Evolutionary conservation across 2,329 filamentous ascomycete genomes (phyloP), one percentile per base, ranked within the genome.

Genomic region (Exophiala lecanii-corni): DNA sequence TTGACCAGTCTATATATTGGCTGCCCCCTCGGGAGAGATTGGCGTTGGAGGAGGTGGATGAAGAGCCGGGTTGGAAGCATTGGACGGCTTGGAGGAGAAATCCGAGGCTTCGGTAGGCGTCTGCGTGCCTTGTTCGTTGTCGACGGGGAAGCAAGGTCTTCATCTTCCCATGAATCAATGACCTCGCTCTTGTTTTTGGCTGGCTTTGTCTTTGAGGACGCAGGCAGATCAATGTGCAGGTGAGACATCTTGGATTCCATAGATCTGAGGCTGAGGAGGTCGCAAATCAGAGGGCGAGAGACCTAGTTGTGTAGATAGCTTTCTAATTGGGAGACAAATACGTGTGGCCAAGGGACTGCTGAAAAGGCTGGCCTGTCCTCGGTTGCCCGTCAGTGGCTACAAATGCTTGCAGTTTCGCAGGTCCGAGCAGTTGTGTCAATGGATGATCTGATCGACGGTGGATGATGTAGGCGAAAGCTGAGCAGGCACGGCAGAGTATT

Each of bases 31-130:
- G 21, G 79, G 76, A 0, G 79, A 79, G 53, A 78, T 75, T 9
- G 84, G 82, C 1, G 81, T 86, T 0, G 82, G 79, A 2, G 82
- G 82, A 19, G 83, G 83, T 15, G 81, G 75, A 23, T 41, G 36
- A 26, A 49, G 35, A 6, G 41, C 53, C 15, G 48, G 44, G 26
- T 34, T 65, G 50, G 4, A 60, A 3, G 50, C 48, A 20, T 39
- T 43, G 36, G 34, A 30, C 12, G 42, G 44, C 28, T 50, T 53
- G 26, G 48, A 34, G 5, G 37, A 36, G n/a, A 47, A 20, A 23
- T 40, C 41, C 30, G 37, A 18, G 16, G 47, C 41, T 9, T 53
- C 53, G 9, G 45, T 41, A 12, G 53, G 53, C 10, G 50, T 47
- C n/a, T 26, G 38, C 18, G 10, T 44, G 21, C 45, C 41, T 5